Evolutionary conservation across 75 land plant species (phyloP).

Genomic region (Gnetum montanum): DNA sequence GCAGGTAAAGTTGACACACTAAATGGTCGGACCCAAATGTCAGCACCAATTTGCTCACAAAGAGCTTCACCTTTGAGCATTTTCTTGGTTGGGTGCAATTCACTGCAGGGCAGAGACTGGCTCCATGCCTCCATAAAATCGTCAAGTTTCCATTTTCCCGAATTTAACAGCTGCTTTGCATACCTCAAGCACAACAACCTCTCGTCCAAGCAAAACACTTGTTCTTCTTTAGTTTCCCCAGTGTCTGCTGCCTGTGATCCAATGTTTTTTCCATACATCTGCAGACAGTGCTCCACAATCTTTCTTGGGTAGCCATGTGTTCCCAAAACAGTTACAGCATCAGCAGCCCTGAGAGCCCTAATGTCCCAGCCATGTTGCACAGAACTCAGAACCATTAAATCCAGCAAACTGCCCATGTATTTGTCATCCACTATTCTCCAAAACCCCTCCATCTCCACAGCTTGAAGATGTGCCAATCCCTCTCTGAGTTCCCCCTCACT

Average conservation of each 20-base stretch:
- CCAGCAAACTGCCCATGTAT: slow-evolving; percentile 50
- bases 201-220: slow-evolving; percentile 63
- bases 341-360: slow-evolving; percentile 32
- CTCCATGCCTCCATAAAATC: slow-evolving; percentile 70
- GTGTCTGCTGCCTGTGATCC: slow-evolving; percentile 4
- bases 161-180: slow-evolving; percentile 47
- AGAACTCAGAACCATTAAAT: slow-evolving; percentile 45
- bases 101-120: slow-evolving; percentile 45
- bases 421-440: slow-evolving; percentile 78
- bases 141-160: slow-evolving; percentile 66
- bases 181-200: slow-evolving; percentile 65
- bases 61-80: slow-evolving; percentile 89
- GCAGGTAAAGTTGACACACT: slow-evolving; percentile 63
- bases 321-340: slow-evolving; percentile 38
- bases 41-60: slow-evolving; percentile 62
- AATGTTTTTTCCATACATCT: slow-evolving; percentile 34
- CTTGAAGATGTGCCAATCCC: slow-evolving; percentile 54
- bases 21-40: slow-evolving; percentile 62
- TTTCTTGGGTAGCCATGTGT: slow-evolving; percentile 50
- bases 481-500: slow-evolving; percentile 68
- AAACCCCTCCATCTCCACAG: slow-evolving; percentile 67
- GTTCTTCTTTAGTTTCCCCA: background rate
- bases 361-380: slow-evolving; percentile 72
- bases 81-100: slow-evolving; percentile 46
- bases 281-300: slow-evolving; percentile 50